A percentile compares a stretch with the other conserved stretches of the same genome.
Evolutionary conservation across 2,329 filamentous ascomycete species (phyloP).

Genomic region (Fusarium dlaminii): DNA sequence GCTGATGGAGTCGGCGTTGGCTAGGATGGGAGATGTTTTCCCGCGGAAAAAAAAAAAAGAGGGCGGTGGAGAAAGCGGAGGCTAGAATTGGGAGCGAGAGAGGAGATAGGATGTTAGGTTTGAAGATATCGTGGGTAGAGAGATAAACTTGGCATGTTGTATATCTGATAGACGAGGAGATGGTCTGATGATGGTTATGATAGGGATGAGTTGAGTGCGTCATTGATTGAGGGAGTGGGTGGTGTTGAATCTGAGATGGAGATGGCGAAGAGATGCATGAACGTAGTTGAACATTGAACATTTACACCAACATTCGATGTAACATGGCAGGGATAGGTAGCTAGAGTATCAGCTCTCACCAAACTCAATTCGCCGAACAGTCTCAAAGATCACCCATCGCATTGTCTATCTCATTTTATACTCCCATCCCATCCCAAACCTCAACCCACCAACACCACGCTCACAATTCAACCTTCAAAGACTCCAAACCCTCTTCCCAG

Average conservation of each 20-base stretch:
- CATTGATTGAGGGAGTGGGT: background rate
- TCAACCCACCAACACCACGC: constrained; percentile 5
- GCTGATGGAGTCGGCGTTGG: constrained; percentile 2
- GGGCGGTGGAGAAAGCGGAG: background rate
- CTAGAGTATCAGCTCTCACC: background rate
- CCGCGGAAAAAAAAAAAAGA: constrained; percentile 29
- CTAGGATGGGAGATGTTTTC: constrained; percentile 10
- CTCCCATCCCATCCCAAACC: background rate
- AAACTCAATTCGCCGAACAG: too few species aligned
- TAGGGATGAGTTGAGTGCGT: background rate
- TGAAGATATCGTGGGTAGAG: constrained; percentile 5
- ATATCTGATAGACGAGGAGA: constrained; percentile 1
- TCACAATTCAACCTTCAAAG: background rate
- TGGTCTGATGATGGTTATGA: background rate
- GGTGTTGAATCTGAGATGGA: background rate
- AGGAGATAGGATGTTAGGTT: constrained; percentile 26
- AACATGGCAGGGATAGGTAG: background rate
- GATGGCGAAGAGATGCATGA: background rate
- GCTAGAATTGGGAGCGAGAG: constrained; percentile 27
- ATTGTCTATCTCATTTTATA: constrained; percentile 5
- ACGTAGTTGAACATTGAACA: background rate
- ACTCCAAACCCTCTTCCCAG: constrained; percentile 54
- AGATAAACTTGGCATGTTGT: constrained; percentile 7
- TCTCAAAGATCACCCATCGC: background rate
- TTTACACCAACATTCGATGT: background rate